Base-by-base conservation (phyloP, 208 protist genomes). In the Porcisia deanei region DNA sequence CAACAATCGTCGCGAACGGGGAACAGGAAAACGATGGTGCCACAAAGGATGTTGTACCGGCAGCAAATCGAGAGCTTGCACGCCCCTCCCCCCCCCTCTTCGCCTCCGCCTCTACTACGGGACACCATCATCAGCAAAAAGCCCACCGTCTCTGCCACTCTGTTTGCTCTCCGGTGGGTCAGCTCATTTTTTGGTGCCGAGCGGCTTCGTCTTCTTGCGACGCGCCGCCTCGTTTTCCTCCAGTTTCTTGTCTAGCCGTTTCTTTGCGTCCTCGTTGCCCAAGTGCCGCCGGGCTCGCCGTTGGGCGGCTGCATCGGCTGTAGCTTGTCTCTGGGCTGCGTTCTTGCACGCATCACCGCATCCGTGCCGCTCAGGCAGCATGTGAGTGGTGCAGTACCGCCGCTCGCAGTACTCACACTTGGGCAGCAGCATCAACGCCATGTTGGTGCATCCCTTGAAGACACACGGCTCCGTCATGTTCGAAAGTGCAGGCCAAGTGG, bases 301-400 rank as follows among this genome's bases (percentile, higher is more conserved):
- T 73, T 91, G 80, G 37, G 80, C 88, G 10, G 78, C 79, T 9
- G 90, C 87, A 55, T 91, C 92, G 20, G 72, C 80, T 5, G 88
- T 88, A n/a, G 90, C 89, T 68, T 93, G 78, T 7, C 83, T 76
- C 69, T 88, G 83, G 14, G 90, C 82, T 16, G 71, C 73, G 60
- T 92, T 94, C 64, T 88, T 91, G 72, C 81, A 88, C 4, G 85
- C 89, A 69, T 93, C 85, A 0, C 88, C 84, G 71, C 92, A 96
- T n/a, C 92, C 92, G 73, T 96, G 92, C n/a, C 87, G 82, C 60
- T 96, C 90, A 6, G 92, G 92, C 43, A 94, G 82, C 78, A 96
- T 79, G 75, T 96, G 92, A n/a, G 70, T 47, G 0, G 90, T 93
- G 76, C 92, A 96, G 80, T 87, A 91, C 37, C 88, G 85, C 52